Conservation (phyloP, 352 stramenopile species). For the Phytophthora sp. region DNA sequence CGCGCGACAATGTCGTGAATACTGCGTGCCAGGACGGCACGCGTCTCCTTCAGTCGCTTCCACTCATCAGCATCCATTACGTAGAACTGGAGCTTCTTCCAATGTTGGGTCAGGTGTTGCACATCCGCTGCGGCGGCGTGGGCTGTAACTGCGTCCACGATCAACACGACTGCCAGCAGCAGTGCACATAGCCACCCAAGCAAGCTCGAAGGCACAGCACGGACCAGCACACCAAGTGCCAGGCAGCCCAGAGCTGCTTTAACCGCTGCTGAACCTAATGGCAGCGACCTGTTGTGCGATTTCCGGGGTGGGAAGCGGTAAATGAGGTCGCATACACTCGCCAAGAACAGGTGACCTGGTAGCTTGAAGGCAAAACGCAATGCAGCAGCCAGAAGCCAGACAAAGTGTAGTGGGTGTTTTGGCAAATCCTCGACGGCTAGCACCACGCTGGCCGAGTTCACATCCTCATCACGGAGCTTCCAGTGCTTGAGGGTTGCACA, state of each 20-base stretch:
- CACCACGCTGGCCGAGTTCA: constrained; percentile 61
- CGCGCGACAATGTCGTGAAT: constrained; percentile 74
- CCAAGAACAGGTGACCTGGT: constrained; percentile 52
- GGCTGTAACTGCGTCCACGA: constrained; percentile 43
- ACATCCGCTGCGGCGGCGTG: constrained; percentile 43
- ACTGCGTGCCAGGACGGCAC: constrained; percentile 57
- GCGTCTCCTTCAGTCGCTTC: constrained; percentile 58
- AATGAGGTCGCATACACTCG: constrained; percentile 58
- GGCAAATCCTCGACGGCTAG: constrained; percentile 46
- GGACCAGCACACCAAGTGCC: constrained; percentile 43
- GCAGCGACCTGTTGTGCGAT: constrained; percentile 34
- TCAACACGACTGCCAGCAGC: constrained; percentile 33
- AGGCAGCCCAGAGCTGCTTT: constrained; percentile 50
- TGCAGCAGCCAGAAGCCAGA: constrained; percentile 50
- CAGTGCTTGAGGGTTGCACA: constrained; percentile 62
- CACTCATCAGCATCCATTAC: constrained; percentile 67
- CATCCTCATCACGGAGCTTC: constrained; percentile 72
- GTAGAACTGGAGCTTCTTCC: constrained; percentile 81
- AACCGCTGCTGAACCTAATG: constrained; percentile 33
- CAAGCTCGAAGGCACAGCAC: constrained; percentile 35
- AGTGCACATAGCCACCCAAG: constrained; percentile 42
- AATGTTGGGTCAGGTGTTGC: constrained; percentile 58
- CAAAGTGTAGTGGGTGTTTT: constrained; percentile 52
- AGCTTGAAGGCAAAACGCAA: constrained; percentile 48
- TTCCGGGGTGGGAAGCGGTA: constrained; percentile 49